Evolutionary conservation across 192 early-diverging fungal species (phyloP), one percentile per base, ranked within the genome.

Genomic region (Neocallimastix lanati): DNA sequence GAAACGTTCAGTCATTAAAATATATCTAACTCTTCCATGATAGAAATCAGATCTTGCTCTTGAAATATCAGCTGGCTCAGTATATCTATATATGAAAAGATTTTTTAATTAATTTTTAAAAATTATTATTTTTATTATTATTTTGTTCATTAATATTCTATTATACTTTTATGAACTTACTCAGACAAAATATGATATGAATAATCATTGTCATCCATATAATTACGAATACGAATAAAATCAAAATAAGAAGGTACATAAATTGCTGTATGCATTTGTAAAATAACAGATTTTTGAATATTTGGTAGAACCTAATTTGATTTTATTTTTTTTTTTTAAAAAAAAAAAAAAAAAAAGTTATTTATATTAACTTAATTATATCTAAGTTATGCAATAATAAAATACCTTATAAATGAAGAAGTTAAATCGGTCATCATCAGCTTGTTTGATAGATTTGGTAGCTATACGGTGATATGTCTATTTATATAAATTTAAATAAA

Each of bases 191-290:
- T 85, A 13, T 86, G 92, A 86, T 94, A 93, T 15, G 90, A 88
- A 80, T 88, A 93, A 79, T 88, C 85, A 80, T 90, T 90, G 80
- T 93, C 92, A 29, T 88, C 85, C 78, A 97, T 87, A 83, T 94
- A 91, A 82, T 99, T 99, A 67, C 96, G 88, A 67, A 99, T 78
- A 13, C 96, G 88, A 18, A 99, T 93, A 89, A 92, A 99, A 81
- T 99, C 98, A 89, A 98, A 96, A 82, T 98, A 99, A 13, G 93
- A 94, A 13, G 97, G 92, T 2, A 95, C 90, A 85, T 95, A 94
- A 58, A 99, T 88, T 78, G 95, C 37, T 2, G 85, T 81, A 28
- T 83, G 79, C 25, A 79, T 79, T 87, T 84, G 81, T 38, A 80
- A 77, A 3, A 83, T 79, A 16, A 79, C 88, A 82, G 35, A 92